Conservation (phyloP, 1,139 yeast genomes). For the Saccharomyces uvarum region DNA sequence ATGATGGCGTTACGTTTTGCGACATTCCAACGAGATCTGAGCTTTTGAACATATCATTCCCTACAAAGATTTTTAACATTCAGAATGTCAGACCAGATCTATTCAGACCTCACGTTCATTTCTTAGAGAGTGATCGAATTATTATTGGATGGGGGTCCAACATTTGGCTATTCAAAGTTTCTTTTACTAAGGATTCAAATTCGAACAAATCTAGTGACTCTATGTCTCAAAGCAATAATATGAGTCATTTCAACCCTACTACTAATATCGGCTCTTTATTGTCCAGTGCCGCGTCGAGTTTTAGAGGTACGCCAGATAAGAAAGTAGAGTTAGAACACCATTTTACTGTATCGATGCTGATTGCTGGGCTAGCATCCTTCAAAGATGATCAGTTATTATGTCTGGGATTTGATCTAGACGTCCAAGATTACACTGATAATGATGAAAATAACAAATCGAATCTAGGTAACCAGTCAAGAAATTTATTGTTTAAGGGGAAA, state of each 20-base stretch:
- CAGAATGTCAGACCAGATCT: slow-evolving; percentile 60
- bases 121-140: slow-evolving; percentile 60
- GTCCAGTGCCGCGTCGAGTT: slow-evolving; percentile 65
- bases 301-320: slow-evolving; percentile 49
- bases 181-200: slow-evolving; percentile 12
- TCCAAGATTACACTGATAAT: slow-evolving; percentile 5
- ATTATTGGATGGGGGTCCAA: slow-evolving; percentile 79
- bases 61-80: slow-evolving; percentile 35
- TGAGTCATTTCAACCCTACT: slow-evolving; percentile 4
- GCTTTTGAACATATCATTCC: slow-evolving; percentile 54
- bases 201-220: slow-evolving; percentile 2
- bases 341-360: slow-evolving; percentile 40
- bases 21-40: slow-evolving; percentile 42
- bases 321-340: slow-evolving; percentile 45
- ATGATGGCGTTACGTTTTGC: slow-evolving; percentile 60
- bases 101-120: slow-evolving; percentile 72
- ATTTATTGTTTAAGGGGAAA: slow-evolving; percentile 20
- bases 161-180: slow-evolving; percentile 63
- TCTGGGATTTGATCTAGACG: slow-evolving; percentile 38
- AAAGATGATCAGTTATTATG: slow-evolving; percentile 59
- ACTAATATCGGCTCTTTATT: slow-evolving; percentile 33
- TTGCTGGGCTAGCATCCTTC: slow-evolving; percentile 74
- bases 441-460: slow-evolving; percentile 34
- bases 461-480: slow-evolving; percentile 9
- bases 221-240: slow-evolving; percentile 2